Conservation (phyloP, 1,139 yeast genomes). For the Blastobotrys proliferans region DNA sequence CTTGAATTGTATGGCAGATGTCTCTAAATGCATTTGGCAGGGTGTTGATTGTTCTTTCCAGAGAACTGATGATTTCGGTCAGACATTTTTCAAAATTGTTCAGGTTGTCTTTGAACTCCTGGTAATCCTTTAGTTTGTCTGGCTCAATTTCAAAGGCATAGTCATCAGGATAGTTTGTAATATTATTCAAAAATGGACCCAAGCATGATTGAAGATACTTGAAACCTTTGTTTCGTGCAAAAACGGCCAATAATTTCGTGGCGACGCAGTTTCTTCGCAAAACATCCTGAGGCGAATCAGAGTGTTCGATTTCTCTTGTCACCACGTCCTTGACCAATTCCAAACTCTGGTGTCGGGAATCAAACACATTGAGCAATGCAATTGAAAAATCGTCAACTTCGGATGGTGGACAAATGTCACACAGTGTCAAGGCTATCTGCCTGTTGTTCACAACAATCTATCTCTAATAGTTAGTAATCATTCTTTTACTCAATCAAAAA, state of each 20-base stretch:
- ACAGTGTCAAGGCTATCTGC: conserved; percentile 24
- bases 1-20: conserved; percentile 59
- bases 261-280: conserved; percentile 80
- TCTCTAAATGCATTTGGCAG: conserved; percentile 63
- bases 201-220: conserved; percentile 53
- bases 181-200: conserved; percentile 51
- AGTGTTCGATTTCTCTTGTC: conserved; percentile 56
- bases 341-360: conserved; percentile 51
- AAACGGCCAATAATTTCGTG: conserved; percentile 68
- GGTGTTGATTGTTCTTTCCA: conserved; percentile 46
- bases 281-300: conserved; percentile 64
- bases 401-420: conserved; percentile 51
- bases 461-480: too few species aligned
- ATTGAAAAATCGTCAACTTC: conserved; percentile 73
- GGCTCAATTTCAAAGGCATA: conserved; percentile 58
- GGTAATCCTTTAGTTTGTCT: conserved; percentile 40
- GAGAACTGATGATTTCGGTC: conserved; percentile 50
- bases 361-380: conserved; percentile 60
- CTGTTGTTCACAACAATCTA: conserved; percentile 17
- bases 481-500: too few species aligned
- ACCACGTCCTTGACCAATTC: conserved; percentile 54
- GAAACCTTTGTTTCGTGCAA: conserved; percentile 62
- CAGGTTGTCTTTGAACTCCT: conserved; percentile 43
- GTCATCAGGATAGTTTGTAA: conserved; percentile 47
- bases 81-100: conserved; percentile 54